Base-by-base conservation (phyloP, 202 grass and related monocot genomes). In the Musa balbisiana region DNA sequence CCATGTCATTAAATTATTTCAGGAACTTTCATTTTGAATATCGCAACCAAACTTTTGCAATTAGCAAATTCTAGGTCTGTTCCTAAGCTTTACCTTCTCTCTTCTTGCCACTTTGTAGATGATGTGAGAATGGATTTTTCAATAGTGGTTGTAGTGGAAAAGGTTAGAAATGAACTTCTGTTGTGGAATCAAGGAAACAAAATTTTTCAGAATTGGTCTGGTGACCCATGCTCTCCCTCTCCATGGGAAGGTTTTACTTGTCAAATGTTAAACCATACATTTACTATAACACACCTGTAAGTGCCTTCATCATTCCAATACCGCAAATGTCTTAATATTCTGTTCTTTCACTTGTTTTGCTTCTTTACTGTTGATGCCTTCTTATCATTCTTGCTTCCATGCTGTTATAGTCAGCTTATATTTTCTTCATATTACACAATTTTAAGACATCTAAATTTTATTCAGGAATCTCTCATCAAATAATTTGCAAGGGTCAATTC, bases 391-490 rank as follows among this genome's bases (percentile, higher is more conserved):
- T 51, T 64, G 12, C 64, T 76, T 23, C 10, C 33, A 43, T 43
- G 33, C 33, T 69, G 52, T 26, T 55, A 6, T 53, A 16, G 22
- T 3, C 1, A 55, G 0, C 69, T 55, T 58, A 60, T 33, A 22
- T 17, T 53, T 74, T 22, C 12, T 50, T n/a, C 52, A 68, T 69
- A 26, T 43, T 52, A 43, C 54, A 72, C 3, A 9, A 68, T 79
- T 59, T 13, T 52, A 25, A 74, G 23, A 10, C 72, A 77, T 79
- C 69, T 80, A 19, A 73, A 79, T 19, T 79, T 27, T 81, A 56
- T 14, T 51, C 72, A 91, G 89, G 53, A 83, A 91, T 20, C 85
- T 91, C 29, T 91, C 78, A 73, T 86, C 81, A 0, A 91, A 86
- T 69, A 81, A 53, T 19, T 78, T 91, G 51, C 81, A 88, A 84